phyloP scores from a whole-genome alignment of 495 filamentous ascomycete genomes.

The Podospora didyma region DNA sequence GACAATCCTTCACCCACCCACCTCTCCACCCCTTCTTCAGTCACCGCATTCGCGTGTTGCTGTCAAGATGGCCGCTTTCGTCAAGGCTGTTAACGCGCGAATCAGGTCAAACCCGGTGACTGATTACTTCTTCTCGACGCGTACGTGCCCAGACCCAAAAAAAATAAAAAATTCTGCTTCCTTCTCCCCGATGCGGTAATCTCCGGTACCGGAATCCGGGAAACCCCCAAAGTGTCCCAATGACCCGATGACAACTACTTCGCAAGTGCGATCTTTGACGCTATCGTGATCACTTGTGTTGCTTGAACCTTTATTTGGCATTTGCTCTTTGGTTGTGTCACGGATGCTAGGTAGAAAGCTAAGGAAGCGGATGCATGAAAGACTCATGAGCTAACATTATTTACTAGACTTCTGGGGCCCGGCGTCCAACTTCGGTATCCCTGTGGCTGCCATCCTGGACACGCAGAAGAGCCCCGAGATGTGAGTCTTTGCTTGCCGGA shows the following conservation, averaged over 20 bases:
- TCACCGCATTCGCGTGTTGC: neutral
- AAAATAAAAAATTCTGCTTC: neutral
- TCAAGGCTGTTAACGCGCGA: slow-evolving; percentile 88
- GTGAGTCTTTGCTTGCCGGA: slow-evolving; percentile 43
- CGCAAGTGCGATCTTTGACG: no score
- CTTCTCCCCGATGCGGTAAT: neutral
- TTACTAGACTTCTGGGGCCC: slow-evolving; percentile 92
- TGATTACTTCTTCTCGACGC: slow-evolving; percentile 92
- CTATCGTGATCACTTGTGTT: no score
- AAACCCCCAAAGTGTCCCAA: neutral
- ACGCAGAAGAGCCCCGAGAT: slow-evolving; percentile 89
- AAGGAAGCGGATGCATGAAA: neutral
- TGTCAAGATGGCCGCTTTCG: slow-evolving; percentile 68
- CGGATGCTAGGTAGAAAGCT: neutral
- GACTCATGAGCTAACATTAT: neutral
- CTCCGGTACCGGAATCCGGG: neutral
- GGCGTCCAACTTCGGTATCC: slow-evolving; percentile 93
- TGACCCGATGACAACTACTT: neutral
- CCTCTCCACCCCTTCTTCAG: slow-evolving; percentile 8
- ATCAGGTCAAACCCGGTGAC: slow-evolving; percentile 81
- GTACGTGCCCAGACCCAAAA: slow-evolving; percentile 52
- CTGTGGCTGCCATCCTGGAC: slow-evolving; percentile 85
- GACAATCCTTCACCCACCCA: neutral
- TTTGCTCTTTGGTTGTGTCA: no score
- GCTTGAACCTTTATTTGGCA: no score